Evolutionary conservation across 768 basidiomycete species (phyloP), one percentile per base, ranked within the genome.

Genomic region (Pluteus cervinus): DNA sequence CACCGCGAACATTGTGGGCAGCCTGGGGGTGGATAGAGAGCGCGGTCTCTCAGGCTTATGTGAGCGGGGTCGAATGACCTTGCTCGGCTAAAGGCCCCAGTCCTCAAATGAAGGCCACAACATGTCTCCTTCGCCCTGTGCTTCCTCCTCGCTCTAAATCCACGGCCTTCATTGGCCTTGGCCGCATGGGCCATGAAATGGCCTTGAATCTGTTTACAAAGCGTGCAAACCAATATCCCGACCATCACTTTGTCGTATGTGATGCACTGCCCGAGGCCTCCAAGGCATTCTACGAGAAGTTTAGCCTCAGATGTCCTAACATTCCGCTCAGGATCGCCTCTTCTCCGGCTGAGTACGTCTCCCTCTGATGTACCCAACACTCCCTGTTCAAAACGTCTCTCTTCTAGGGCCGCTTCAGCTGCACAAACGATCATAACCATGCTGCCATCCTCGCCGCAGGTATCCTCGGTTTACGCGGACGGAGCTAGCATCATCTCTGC

Each of bases 391-490:
- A 8, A 18, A 14, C 5, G 11, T 34, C 29, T 35, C n/a, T 10
- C 5, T 25, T 12, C 8, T 33, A 88, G 86, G 47, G 85, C 84
- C 4, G 66, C 77, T n/a, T 47, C 66, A 7, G 63, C 71, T 16
- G 83, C 85, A 12, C 59, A 66, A 31, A 81, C 76, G 7, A 69
- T 96, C 31, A 56, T 97, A 36, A 93, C 91, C 5, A 92, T 94
- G 89, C 69, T 97, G 2, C 92, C 92, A 0, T 92, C 90, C 1
- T 87, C 89, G 5, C 86, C 89, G 0, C 85, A 97, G 47, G 91
- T 96, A 28, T 66, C 75, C 36, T 61, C 68, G 34, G 91, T 92
- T 7, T 94, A 92, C 56, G 58, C 59, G 32, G 61, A 63, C n/a
- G 81, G 80, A 0, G n/a, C n/a, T n/a, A n/a, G n/a, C n/a, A 76